These are phyloP conservation scores for Naegleria gruberi DNA, from an alignment of 208 protist genomes.

Conservation along the genomic window DNA sequence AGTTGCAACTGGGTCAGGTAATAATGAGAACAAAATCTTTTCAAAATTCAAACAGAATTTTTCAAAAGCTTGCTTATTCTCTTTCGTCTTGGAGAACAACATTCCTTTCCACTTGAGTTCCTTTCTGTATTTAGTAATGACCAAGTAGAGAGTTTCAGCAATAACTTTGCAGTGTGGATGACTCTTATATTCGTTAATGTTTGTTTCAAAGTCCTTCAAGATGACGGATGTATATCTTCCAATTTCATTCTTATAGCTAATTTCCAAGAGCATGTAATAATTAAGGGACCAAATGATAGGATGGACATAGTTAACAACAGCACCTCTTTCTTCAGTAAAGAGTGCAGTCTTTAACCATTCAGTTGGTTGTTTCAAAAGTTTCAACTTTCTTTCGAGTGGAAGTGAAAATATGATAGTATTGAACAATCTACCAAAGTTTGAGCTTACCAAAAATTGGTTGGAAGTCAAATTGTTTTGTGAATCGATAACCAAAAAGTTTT, in stretches of 20 bases:
- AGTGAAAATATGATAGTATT: background rate
- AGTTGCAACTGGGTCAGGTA: background rate
- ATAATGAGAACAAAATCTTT: background rate
- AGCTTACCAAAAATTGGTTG: background rate
- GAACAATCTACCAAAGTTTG: background rate
- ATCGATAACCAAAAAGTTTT: background rate
- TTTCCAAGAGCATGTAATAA: background rate
- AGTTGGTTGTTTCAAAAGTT: background rate
- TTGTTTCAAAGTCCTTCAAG: background rate
- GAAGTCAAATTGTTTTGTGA: background rate
- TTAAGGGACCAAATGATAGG: background rate
- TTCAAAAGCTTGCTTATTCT: background rate
- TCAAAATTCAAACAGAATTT: background rate
- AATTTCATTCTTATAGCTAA: background rate
- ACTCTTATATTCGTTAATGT: background rate
- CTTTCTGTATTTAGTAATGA: background rate
- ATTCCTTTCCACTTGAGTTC: background rate
- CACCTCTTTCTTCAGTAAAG: background rate
- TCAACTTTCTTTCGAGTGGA: background rate
- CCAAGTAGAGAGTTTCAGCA: background rate
- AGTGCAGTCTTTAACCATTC: background rate
- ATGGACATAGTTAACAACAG: background rate
- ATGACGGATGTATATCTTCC: background rate
- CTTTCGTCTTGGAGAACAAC: background rate
- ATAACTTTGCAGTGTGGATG: background rate